Evolutionary conservation across 192 early-diverging fungal genomes (phyloP).

Genomic region (Diversispora eburnea): DNA sequence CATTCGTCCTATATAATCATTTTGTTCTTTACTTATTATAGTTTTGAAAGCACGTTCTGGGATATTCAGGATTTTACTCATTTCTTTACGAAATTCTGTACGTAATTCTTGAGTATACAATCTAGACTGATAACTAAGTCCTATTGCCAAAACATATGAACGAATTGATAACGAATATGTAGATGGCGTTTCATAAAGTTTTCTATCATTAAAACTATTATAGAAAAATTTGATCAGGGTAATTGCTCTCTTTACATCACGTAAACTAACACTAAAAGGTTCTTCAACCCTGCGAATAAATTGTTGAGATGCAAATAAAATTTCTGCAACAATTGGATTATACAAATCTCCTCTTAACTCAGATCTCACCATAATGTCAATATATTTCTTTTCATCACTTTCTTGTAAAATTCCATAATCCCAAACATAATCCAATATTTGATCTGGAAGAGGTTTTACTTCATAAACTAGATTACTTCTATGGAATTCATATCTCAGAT

Average conservation of each 20-base stretch:
- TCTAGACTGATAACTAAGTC: not conserved
- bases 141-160: not conserved
- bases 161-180: not conserved
- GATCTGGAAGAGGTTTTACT: conserved; percentile 23
- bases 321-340: not conserved
- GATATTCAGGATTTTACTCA: not conserved
- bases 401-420: conserved; percentile 21
- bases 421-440: not conserved
- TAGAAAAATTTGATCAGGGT: conserved; percentile 1
- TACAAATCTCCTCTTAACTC: not conserved
- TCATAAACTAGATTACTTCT: conserved; percentile 23
- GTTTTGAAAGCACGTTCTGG: not conserved
- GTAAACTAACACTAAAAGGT: conserved; percentile 22
- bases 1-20: conserved; percentile 18
- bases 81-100: not conserved
- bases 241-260: conserved; percentile 20
- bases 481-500: not conserved
- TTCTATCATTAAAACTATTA: conserved; percentile 5
- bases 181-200: not conserved
- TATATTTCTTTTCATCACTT: conserved; percentile 10
- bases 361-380: not conserved
- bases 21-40: conserved; percentile 15
- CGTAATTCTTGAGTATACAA: not conserved
- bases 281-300: conserved; percentile 25
- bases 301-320: conserved; percentile 22